Percentiles rank a stretch among this genome's conserved stretches.
phyloP scores from a whole-genome alignment of 1,284 basidiomycete genomes.

The Ceratobasidium sp. region DNA sequence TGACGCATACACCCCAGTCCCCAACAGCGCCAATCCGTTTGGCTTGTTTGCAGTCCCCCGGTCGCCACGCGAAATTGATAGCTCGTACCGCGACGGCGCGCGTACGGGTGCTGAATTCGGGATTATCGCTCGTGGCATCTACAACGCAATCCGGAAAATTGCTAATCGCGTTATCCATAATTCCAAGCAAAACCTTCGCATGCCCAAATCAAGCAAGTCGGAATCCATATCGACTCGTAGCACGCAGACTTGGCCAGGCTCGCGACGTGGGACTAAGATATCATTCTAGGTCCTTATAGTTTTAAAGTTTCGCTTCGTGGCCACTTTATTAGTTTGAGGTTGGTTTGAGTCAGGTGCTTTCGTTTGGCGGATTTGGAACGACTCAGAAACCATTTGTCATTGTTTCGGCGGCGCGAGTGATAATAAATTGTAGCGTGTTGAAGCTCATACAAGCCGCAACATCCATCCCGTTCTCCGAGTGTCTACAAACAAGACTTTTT shows the following conservation, averaged over 20 bases:
- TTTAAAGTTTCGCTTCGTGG: too few species aligned
- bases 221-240: background rate
- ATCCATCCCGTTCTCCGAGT: constrained; percentile 31
- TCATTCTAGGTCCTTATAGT: background rate
- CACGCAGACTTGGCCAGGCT: constrained; percentile 1
- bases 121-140: background rate
- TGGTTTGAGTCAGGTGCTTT: too few species aligned
- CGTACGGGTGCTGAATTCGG: background rate
- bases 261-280: background rate
- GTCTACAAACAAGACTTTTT: constrained; percentile 19
- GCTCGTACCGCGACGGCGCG: background rate
- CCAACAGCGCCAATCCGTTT: background rate
- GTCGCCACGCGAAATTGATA: too few species aligned
- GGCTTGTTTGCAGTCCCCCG: background rate
- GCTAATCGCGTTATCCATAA: background rate
- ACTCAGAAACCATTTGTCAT: too few species aligned
- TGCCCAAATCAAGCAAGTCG: background rate
- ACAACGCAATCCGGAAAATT: background rate
- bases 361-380: too few species aligned
- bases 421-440: background rate
- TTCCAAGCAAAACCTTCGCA: background rate
- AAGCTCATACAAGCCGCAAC: background rate
- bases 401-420: too few species aligned
- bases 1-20: background rate
- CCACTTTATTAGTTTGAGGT: too few species aligned